Evolutionary conservation across 1,139 yeast species (phyloP).

Genomic region (Protomyces inouyei): DNA sequence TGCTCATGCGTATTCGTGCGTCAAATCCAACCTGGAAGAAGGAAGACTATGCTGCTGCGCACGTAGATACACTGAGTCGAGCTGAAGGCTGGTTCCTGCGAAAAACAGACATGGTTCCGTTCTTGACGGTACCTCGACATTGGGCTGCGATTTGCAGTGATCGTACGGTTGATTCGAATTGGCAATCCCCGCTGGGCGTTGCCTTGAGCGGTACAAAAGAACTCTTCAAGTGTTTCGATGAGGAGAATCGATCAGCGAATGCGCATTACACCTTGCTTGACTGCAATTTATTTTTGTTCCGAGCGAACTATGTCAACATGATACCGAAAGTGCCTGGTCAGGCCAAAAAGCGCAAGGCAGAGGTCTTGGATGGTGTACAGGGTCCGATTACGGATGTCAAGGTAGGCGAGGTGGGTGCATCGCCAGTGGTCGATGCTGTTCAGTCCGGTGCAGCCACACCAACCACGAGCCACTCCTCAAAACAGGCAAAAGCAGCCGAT

Average conservation of each 20-base stretch:
- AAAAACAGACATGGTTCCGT: conserved; percentile 29
- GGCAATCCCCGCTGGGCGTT: conserved; percentile 28
- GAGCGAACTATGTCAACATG: conserved; percentile 20
- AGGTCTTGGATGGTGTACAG: background rate
- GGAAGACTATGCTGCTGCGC: conserved; percentile 21
- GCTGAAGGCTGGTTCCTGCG: conserved; percentile 21
- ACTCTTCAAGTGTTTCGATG: conserved; percentile 28
- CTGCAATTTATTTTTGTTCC: conserved; percentile 27
- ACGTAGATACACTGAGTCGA: conserved; percentile 2
- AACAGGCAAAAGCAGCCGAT: background rate
- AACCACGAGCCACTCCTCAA: background rate
- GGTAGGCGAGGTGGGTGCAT: background rate
- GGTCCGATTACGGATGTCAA: background rate
- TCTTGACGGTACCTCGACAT: conserved; percentile 24
- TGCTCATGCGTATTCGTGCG: conserved; percentile 20
- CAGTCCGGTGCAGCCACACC: background rate
- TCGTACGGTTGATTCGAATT: conserved; percentile 17
- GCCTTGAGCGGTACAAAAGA: conserved; percentile 23
- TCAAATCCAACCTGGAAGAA: conserved; percentile 20
- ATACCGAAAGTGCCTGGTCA: background rate
- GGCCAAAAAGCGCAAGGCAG: conserved; percentile 10
- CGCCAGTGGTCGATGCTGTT: background rate
- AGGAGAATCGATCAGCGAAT: conserved; percentile 26
- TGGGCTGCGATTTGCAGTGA: conserved; percentile 20
- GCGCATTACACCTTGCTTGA: conserved; percentile 28